These are phyloP conservation scores for Fragilaria crotonensis DNA, from an alignment of 108 stramenopile species.

Conservation along the genomic window DNA sequence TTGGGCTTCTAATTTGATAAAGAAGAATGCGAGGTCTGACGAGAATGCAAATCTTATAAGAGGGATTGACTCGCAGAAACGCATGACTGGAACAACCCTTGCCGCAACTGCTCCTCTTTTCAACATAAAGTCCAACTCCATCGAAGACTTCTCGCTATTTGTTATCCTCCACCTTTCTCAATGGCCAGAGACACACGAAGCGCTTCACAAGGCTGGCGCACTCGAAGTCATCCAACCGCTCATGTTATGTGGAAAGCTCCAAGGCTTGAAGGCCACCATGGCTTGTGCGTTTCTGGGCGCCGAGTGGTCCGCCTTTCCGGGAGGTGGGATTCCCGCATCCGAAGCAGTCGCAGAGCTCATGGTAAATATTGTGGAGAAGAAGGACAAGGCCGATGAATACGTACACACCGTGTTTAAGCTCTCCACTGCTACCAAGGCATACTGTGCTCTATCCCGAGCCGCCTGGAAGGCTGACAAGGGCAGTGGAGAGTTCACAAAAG, in stretches of 20 bases:
- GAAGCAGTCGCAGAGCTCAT: conserved; percentile 84
- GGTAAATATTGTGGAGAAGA: conserved; percentile 87
- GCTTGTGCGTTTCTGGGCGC: conserved; percentile 84
- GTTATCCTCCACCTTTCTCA: conserved; percentile 85
- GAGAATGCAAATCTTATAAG: too few species aligned
- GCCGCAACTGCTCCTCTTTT: conserved; percentile 75
- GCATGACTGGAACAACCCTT: too few species aligned
- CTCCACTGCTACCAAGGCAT: conserved; percentile 86
- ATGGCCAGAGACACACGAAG: conserved; percentile 73
- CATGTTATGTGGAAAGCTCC: conserved; percentile 82
- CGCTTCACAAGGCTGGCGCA: conserved; percentile 75
- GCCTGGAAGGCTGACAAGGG: conserved; percentile 48
- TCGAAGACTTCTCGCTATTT: conserved; percentile 87
- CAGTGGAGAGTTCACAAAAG: conserved; percentile 63
- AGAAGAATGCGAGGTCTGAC: too few species aligned
- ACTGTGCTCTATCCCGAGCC: conserved; percentile 65
- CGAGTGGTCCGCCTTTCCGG: conserved; percentile 72
- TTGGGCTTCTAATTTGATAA: too few species aligned
- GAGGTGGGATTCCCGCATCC: conserved; percentile 73
- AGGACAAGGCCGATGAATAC: conserved; percentile 88
- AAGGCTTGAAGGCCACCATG: conserved; percentile 91
- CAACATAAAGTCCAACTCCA: conserved; percentile 80
- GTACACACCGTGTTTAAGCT: conserved; percentile 91
- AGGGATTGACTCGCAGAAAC: too few species aligned
- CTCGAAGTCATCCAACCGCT: conserved; percentile 84